A percentile compares a stretch with the other conserved stretches of the same genome.
These are phyloP conservation scores for Phyllosticta paracitricarpa DNA, from an alignment of 2,329 filamentous ascomycete species.

Conservation along the genomic window DNA sequence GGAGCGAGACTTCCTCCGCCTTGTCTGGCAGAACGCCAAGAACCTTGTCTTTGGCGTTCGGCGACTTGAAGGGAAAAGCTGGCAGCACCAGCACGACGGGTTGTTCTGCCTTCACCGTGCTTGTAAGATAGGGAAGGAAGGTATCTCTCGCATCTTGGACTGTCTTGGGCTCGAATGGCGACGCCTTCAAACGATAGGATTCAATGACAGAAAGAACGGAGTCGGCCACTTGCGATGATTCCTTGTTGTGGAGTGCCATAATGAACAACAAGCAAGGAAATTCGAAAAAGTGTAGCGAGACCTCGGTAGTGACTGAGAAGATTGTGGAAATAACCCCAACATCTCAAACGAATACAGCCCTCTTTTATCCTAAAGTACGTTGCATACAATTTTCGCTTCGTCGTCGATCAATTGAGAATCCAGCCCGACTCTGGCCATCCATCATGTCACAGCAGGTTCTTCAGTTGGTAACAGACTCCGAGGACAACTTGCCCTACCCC, in stretches of 20 bases:
- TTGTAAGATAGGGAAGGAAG: conserved; percentile 8
- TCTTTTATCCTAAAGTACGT: not conserved
- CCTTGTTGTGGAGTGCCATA: not conserved
- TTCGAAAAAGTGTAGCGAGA: not conserved
- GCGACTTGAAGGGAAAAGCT: conserved; percentile 53
- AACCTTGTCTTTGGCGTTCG: conserved; percentile 45
- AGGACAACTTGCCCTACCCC: not conserved
- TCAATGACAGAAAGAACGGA: conserved; percentile 8
- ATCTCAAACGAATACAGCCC: not conserved
- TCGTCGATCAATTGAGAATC: not conserved
- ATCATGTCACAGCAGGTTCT: not conserved
- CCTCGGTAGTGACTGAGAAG: not conserved
- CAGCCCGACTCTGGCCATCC: not conserved
- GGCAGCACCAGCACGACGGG: conserved; percentile 34
- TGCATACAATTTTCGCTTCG: not conserved
- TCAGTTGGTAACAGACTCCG: not conserved
- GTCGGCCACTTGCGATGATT: not conserved
- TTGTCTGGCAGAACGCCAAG: conserved; percentile 38
- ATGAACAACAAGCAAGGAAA: not conserved
- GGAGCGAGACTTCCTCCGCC: conserved; percentile 33
- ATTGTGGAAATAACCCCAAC: not conserved
- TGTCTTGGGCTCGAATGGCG: conserved; percentile 8
- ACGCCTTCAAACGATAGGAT: conserved; percentile 6
- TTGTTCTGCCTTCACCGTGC: conserved; percentile 19
- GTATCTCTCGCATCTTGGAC: conserved; percentile 1